Evolutionary conservation across 2,329 filamentous ascomycete species (phyloP).

Genomic region (Paecilomyces fulvus): DNA sequence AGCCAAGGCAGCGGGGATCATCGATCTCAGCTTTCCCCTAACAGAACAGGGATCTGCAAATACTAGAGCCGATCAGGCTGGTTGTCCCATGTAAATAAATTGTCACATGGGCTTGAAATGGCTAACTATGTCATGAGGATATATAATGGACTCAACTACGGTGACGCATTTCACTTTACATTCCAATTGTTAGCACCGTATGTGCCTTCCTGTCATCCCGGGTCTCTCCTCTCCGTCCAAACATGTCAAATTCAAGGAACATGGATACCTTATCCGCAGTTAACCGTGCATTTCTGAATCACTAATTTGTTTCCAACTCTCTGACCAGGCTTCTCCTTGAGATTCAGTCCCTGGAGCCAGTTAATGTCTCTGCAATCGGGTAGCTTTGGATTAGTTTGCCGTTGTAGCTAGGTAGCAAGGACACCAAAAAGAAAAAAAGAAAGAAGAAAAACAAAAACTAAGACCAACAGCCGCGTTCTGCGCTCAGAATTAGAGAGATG

Average conservation of each 20-base stretch:
- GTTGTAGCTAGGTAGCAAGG: not conserved
- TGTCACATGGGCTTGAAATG: not conserved
- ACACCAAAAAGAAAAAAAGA: too few species aligned
- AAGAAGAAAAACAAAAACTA: too few species aligned
- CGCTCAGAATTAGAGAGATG: not conserved
- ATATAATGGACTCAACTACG: not conserved
- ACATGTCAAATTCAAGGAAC: not conserved
- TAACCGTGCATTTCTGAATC: not conserved
- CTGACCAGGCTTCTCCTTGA: not conserved
- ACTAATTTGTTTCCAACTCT: not conserved
- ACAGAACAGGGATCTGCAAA: not conserved
- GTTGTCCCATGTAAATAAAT: not conserved
- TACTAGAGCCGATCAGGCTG: not conserved
- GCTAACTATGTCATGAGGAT: not conserved
- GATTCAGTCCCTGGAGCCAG: not conserved
- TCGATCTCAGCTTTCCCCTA: not conserved
- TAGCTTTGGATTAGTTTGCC: not conserved
- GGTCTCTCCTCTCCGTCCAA: not conserved
- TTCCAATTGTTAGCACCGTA: not conserved
- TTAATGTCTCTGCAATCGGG: not conserved
- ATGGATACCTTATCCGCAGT: not conserved
- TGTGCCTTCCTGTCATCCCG: not conserved
- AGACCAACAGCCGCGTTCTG: not conserved
- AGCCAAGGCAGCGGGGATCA: not conserved
- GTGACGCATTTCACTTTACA: not conserved